Evolutionary conservation across 352 stramenopile species (phyloP), one percentile per base, ranked within the genome.

Genomic region (Blastocystis sp.): DNA sequence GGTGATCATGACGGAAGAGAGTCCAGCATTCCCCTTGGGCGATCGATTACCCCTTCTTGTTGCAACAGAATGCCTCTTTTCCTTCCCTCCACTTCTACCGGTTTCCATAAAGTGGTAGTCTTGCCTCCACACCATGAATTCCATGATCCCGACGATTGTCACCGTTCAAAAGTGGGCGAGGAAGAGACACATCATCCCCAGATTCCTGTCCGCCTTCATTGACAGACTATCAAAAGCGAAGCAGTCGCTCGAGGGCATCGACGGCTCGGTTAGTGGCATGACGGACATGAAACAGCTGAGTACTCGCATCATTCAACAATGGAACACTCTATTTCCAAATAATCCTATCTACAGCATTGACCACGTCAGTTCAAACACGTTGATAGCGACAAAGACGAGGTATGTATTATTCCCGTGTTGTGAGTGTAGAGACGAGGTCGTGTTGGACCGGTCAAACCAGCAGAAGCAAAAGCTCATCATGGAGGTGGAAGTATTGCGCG

Each of bases 221-320:
- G 74, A 85, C 50, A 33, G 74, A 29, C 21, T 85, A 19, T 85
- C 74, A 33, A 85, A 85, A 67, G 74, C 74, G 51, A 66, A 62
- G 1, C 45, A 69, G 21, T 37, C 74, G 0, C 39, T 85, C 9
- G 74, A 85, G 31, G 24, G 41, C 1, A 41, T 69, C 3, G 51
- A 67, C 59, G 16, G 51, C 2, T n/a, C 65, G 39, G 50, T n/a
- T 29, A 85, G 45, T 13, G 74, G 70, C 16, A 24, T 69, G n/a
- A 37, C 35, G 1, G 61, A 69, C 45, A 67, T 85, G 9, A 31
- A 55, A 37, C 74, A 85, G 41, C 74, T 85, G 24, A 85, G 74
- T 45, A 85, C 74, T 24, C 74, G 74, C n/a, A 69, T 85, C 21
- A 85, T 85, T n/a, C 74, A 85, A 29, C 74, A 85, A 24, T 85